Evolutionary conservation across 1,284 basidiomycete species (phyloP).

Genomic region (Earliella scabrosa): DNA sequence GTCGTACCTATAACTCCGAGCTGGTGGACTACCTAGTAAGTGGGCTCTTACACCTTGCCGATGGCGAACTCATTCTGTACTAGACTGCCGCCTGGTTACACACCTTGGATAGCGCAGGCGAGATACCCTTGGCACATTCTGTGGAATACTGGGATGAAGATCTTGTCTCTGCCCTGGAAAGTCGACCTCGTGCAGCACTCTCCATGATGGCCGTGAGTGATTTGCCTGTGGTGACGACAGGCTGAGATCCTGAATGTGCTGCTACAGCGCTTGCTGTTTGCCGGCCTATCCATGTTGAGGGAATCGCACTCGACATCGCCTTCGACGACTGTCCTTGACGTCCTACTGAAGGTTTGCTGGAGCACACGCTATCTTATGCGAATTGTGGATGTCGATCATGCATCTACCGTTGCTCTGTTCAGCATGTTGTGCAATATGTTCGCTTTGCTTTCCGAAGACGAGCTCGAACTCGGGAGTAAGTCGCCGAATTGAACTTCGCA

Average conservation of each 20-base stretch:
- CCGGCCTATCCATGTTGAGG: neutral
- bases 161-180: conserved; percentile 1
- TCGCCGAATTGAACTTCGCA: neutral
- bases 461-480: conserved; percentile 12
- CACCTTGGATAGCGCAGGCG: conserved; percentile 25
- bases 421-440: conserved; percentile 19
- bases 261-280: conserved; percentile 11
- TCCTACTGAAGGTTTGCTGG: conserved; percentile 25
- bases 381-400: neutral
- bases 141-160: conserved; percentile 18
- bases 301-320: neutral
- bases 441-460: conserved; percentile 12
- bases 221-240: no score
- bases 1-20: conserved; percentile 51
- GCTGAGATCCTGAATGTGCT: neutral
- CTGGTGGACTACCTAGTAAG: conserved; percentile 54
- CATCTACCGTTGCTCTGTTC: neutral
- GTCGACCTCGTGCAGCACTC: conserved; percentile 9
- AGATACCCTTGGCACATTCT: neutral
- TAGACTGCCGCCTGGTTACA: conserved; percentile 60
- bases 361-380: conserved; percentile 21
- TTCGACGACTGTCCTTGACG: neutral
- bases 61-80: conserved; percentile 5
- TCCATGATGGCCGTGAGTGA: conserved; percentile 21
- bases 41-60: neutral